A percentile compares a stretch with the other conserved stretches of the same genome.
These are phyloP conservation scores for Aureobasidium musti DNA, from an alignment of 2,329 filamentous ascomycete genomes.

Conservation along the genomic window DNA sequence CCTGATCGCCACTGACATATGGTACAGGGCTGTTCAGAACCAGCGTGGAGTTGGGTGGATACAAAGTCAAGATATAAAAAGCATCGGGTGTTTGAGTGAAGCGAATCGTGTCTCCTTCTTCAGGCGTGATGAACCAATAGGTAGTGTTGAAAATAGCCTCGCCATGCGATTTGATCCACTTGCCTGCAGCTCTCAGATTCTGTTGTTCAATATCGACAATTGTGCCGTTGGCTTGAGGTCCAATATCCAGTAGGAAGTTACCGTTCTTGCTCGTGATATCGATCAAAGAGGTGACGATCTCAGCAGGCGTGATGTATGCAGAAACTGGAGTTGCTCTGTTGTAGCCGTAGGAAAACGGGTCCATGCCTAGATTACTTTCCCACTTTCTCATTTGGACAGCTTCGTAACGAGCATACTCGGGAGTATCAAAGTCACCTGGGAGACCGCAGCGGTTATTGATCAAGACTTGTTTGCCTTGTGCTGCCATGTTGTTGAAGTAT, in stretches of 20 bases:
- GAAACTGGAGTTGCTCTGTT: conserved; percentile 56
- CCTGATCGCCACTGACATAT: conserved; percentile 50
- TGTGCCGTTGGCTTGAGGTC: conserved; percentile 57
- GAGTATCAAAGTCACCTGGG: conserved; percentile 61
- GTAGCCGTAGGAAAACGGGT: conserved; percentile 62
- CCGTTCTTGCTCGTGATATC: conserved; percentile 60
- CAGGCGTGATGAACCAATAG: conserved; percentile 55
- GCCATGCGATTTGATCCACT: conserved; percentile 56
- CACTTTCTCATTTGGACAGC: conserved; percentile 58
- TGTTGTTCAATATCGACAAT: conserved; percentile 54
- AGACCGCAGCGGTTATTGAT: conserved; percentile 62
- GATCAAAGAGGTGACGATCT: conserved; percentile 52
- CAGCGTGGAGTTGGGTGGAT: conserved; percentile 47
- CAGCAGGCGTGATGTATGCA: conserved; percentile 56
- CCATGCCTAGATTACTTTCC: conserved; percentile 63
- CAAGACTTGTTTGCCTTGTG: conserved; percentile 52
- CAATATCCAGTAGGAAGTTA: conserved; percentile 60
- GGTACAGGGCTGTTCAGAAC: conserved; percentile 51
- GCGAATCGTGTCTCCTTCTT: conserved; percentile 50
- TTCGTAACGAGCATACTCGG: conserved; percentile 57
- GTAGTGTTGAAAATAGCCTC: conserved; percentile 61
- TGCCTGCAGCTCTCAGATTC: conserved; percentile 54
- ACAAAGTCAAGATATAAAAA: conserved; percentile 55
- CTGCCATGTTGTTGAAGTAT: conserved; percentile 49
- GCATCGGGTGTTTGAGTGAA: conserved; percentile 57